phyloP scores from a whole-genome alignment of 257 asterid species.

The Cruciata laevipes region DNA sequence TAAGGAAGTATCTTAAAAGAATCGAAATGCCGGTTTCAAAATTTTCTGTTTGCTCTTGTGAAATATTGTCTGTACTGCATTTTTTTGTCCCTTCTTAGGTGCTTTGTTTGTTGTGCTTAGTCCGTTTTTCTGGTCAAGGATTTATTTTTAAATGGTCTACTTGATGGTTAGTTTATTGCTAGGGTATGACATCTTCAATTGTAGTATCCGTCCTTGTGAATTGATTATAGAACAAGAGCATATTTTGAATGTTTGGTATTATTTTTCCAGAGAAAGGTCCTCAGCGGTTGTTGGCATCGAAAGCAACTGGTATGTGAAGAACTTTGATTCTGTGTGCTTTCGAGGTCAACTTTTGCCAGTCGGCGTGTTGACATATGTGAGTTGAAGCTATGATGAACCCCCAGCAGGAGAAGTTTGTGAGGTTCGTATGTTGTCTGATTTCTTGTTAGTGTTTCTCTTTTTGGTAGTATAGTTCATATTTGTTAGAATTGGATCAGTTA shows the following conservation, averaged over 20 bases:
- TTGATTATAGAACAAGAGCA: background rate
- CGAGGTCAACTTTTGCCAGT: slow-evolving; percentile 14
- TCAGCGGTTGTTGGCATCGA: background rate
- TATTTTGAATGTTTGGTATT: background rate
- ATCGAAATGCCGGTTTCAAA: background rate
- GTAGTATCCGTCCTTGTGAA: background rate
- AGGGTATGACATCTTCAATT: background rate
- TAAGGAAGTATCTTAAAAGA: background rate
- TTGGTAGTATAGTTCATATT: background rate
- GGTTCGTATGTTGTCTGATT: slow-evolving; percentile 39
- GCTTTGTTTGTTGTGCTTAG: background rate
- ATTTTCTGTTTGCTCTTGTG: background rate
- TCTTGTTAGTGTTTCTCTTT: background rate
- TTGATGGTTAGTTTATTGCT: background rate
- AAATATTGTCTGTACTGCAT: background rate
- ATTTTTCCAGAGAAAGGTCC: slow-evolving; percentile 1
- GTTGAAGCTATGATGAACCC: slow-evolving; percentile 66
- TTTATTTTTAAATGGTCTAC: background rate
- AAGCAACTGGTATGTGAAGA: slow-evolving; percentile 14
- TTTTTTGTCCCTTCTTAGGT: background rate
- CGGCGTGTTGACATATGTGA: slow-evolving; percentile 20
- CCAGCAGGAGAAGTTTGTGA: slow-evolving; percentile 60
- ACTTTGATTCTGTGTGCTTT: slow-evolving; percentile 10
- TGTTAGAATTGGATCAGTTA: background rate
- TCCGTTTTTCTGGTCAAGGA: background rate